A percentile compares a stretch with the other conserved stretches of the same genome.
Conservation (phyloP, 2,329 filamentous ascomycete genomes). For the Colletotrichum scovillei region DNA sequence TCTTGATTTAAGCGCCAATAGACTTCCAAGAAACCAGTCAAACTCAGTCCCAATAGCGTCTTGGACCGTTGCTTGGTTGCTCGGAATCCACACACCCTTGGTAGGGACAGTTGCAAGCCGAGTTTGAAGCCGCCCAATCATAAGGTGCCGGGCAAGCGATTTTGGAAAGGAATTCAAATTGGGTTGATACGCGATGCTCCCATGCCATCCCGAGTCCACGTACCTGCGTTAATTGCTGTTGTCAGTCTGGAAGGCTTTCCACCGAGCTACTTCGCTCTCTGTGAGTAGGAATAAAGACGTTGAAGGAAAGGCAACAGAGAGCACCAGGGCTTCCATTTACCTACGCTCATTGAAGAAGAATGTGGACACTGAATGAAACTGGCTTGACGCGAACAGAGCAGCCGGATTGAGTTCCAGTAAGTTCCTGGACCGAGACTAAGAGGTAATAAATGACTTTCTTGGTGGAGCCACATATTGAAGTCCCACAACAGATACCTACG, state of each 20-base stretch:
- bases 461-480: too few species aligned
- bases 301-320: neutral
- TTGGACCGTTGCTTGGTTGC: neutral
- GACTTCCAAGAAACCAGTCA: neutral
- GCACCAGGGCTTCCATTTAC: neutral
- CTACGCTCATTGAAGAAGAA: too few species aligned
- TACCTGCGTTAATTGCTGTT: neutral
- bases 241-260: neutral
- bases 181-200: neutral
- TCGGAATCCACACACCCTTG: neutral
- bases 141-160: neutral
- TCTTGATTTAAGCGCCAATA: neutral
- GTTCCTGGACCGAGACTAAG: too few species aligned
- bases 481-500: too few species aligned
- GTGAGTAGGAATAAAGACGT: neutral
- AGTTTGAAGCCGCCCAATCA: neutral
- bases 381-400: too few species aligned
- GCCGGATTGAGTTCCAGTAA: too few species aligned
- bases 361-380: too few species aligned
- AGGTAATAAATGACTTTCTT: too few species aligned
- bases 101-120: neutral
- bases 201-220: neutral
- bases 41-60: neutral
- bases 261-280: neutral
- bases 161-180: neutral